These are phyloP conservation scores for Cordyceps javanica DNA, from an alignment of 2,329 filamentous ascomycete species.

Conservation along the genomic window DNA sequence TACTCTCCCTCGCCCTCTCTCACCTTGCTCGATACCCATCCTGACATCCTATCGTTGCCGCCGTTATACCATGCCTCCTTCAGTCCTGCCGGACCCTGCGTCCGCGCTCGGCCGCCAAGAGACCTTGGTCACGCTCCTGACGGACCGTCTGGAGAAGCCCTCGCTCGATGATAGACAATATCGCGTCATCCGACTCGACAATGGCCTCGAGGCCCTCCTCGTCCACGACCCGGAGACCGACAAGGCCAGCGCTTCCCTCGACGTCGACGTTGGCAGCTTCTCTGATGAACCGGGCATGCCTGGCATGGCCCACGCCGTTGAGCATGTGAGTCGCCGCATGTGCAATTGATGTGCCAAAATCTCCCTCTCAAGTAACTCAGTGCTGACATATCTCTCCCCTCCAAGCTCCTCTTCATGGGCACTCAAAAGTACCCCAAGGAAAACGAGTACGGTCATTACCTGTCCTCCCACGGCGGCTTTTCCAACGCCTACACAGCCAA, in stretches of 20 bases:
- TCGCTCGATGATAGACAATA: conserved; percentile 82
- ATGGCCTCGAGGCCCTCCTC: conserved; percentile 82
- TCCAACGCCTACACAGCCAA: conserved; percentile 93
- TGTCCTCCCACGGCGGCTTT: conserved; percentile 81
- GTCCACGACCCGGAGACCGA: conserved; percentile 94
- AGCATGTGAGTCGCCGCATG: conserved; percentile 57
- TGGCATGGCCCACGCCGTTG: conserved; percentile 91
- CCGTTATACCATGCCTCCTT: not conserved
- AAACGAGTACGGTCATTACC: conserved; percentile 92
- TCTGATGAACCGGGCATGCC: conserved; percentile 87
- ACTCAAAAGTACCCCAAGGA: conserved; percentile 96
- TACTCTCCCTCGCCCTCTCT: not conserved
- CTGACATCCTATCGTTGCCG: not conserved
- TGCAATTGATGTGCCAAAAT: conserved; percentile 17
- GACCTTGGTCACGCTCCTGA: conserved; percentile 38
- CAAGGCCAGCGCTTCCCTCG: conserved; percentile 91
- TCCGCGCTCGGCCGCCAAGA: conserved; percentile 20
- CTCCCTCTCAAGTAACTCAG: not conserved
- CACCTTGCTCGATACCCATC: not conserved
- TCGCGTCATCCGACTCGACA: conserved; percentile 75
- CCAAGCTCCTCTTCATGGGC: conserved; percentile 85
- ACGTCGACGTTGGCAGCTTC: conserved; percentile 94
- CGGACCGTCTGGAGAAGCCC: conserved; percentile 74
- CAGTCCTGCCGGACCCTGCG: conserved; percentile 26
- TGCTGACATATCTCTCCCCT: not conserved